A percentile compares a stretch with the other conserved stretches of the same genome.
Conservation (phyloP, 352 stramenopile species). For the Peronospora belbahrii region DNA sequence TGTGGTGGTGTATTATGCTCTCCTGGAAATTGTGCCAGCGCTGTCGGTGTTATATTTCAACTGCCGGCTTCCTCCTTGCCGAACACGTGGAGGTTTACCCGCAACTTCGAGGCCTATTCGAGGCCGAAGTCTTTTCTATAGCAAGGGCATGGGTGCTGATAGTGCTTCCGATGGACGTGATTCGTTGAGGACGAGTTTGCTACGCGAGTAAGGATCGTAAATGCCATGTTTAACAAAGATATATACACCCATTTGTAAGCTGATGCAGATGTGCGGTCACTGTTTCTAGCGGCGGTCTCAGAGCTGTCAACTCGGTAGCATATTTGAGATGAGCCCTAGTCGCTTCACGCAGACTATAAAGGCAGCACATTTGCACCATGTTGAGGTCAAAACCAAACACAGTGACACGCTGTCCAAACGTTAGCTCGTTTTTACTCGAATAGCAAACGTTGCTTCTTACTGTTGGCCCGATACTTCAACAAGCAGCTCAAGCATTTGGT, state of each 20-base stretch:
- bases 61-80: slow-evolving; percentile 51
- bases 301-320: neutral
- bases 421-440: neutral
- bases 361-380: no score
- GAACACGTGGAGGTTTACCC: slow-evolving; percentile 19
- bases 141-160: slow-evolving; percentile 28
- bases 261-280: neutral
- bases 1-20: slow-evolving; percentile 71
- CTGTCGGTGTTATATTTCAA: slow-evolving; percentile 82
- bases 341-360: neutral
- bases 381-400: neutral
- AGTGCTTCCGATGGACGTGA: slow-evolving; percentile 16
- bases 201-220: slow-evolving; percentile 23
- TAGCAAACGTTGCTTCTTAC: slow-evolving; percentile 8
- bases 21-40: slow-evolving; percentile 73
- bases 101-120: slow-evolving; percentile 38
- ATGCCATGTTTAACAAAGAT: neutral
- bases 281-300: neutral
- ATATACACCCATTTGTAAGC: neutral
- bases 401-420: neutral
- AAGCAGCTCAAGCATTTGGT: slow-evolving; percentile 87
- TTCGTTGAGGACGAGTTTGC: slow-evolving; percentile 42
- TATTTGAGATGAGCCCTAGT: neutral
- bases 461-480: slow-evolving; percentile 54
- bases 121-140: slow-evolving; percentile 39